Evolutionary conservation across 768 basidiomycete species (phyloP).

Genomic region (Russula vinacea): DNA sequence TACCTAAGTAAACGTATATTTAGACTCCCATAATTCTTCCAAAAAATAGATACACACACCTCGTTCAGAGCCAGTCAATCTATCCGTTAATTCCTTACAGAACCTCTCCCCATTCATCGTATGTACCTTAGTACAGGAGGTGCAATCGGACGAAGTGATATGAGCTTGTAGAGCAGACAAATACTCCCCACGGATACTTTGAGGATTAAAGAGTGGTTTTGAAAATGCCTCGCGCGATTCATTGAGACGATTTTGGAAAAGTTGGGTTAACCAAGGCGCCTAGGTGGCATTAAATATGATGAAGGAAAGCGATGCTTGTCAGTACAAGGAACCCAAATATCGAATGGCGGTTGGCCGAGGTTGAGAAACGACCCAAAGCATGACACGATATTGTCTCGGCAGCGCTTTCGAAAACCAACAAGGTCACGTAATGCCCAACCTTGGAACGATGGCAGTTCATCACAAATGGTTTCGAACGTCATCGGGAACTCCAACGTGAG

Average conservation of each 20-base stretch:
- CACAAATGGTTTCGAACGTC: background rate
- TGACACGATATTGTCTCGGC: background rate
- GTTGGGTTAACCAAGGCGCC: background rate
- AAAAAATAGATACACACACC: background rate
- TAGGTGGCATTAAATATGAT: no score
- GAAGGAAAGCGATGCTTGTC: background rate
- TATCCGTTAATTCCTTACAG: background rate
- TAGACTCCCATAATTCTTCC: no score
- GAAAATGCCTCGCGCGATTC: background rate
- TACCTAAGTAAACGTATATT: background rate
- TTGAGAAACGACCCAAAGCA: slow-evolving; percentile 2
- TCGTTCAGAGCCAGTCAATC: background rate
- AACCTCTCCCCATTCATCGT: background rate
- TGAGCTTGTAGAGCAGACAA: background rate
- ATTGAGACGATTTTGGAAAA: background rate
- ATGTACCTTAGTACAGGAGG: background rate
- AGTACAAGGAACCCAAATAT: background rate
- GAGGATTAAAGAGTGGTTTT: background rate
- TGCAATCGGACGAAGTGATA: background rate
- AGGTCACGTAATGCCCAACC: slow-evolving; percentile 3
- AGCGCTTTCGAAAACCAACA: background rate
- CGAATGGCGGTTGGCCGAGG: background rate
- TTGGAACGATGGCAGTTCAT: background rate
- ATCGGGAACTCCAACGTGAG: background rate
- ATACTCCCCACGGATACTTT: background rate